phyloP scores from a whole-genome alignment of 169 alveolate genomes.

The Eimeria sp. region DNA sequence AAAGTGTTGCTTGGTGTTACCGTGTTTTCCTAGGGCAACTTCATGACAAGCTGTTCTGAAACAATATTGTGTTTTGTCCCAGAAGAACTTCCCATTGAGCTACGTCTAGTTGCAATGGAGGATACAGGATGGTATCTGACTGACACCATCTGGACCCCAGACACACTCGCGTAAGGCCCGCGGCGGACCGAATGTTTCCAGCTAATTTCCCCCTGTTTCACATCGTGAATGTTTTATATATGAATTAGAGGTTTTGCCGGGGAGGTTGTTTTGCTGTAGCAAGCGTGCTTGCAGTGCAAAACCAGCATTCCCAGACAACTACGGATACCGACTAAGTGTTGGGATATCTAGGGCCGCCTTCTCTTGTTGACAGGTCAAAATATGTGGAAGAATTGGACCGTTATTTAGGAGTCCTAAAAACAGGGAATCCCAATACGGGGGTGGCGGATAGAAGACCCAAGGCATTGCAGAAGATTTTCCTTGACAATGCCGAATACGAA shows the following conservation, averaged over 20 bases:
- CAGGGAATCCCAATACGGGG: not conserved
- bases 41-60: no score
- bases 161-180: not conserved
- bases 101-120: slow-evolving; percentile 57
- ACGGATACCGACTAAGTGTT: not conserved
- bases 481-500: not conserved
- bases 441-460: not conserved
- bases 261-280: not conserved
- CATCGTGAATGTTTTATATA: not conserved
- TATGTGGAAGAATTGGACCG: not conserved
- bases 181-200: not conserved
- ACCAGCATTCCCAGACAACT: not conserved
- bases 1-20: not conserved
- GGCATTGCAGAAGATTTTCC: not conserved
- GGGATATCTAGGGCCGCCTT: not conserved
- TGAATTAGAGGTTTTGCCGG: not conserved
- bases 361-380: not conserved
- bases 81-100: slow-evolving; percentile 5
- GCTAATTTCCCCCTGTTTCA: not conserved
- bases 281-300: slow-evolving; percentile 11
- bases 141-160: not conserved
- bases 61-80: not conserved
- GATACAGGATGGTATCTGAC: slow-evolving; percentile 58
- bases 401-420: not conserved
- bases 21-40: no score